phyloP scores from a whole-genome alignment of 2,329 filamentous ascomycete species.

The Aspergillus awamori region DNA sequence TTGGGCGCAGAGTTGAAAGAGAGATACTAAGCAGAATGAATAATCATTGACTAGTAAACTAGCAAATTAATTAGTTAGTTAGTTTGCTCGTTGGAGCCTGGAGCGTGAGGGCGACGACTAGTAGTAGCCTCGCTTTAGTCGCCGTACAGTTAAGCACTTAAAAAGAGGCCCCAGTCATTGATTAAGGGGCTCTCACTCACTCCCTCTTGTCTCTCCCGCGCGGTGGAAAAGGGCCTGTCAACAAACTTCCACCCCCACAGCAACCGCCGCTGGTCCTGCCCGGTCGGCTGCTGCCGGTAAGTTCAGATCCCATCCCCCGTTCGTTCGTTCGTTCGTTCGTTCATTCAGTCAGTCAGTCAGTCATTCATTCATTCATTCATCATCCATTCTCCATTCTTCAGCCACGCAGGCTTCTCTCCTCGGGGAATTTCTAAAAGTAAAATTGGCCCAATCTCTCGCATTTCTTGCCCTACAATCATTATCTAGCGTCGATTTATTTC shows the following conservation, averaged over 20 bases:
- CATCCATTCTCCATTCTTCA: neutral
- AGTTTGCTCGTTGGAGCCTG: no score
- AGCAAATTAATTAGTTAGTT: neutral
- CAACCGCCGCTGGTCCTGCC: slow-evolving; percentile 22
- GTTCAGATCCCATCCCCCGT: no score
- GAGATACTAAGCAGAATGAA: neutral
- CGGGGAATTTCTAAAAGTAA: neutral
- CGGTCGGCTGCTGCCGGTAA: slow-evolving; percentile 14
- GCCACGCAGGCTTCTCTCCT: neutral
- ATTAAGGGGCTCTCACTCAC: neutral
- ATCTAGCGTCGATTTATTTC: neutral
- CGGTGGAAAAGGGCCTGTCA: slow-evolving; percentile 16
- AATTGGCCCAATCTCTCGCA: neutral
- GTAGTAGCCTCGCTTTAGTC: no score
- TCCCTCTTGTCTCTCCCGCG: neutral
- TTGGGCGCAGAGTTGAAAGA: neutral
- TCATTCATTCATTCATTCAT: no score
- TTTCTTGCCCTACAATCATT: neutral
- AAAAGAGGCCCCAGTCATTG: no score
- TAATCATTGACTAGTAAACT: neutral
- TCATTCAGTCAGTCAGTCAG: no score
- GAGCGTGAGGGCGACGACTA: no score
- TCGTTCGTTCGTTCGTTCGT: no score
- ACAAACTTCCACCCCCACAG: slow-evolving; percentile 29
- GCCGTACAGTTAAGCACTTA: no score